A percentile compares a stretch with the other conserved stretches of the same genome.
Conservation (phyloP, 768 basidiomycete genomes). For the Amanita subjunquillea region DNA sequence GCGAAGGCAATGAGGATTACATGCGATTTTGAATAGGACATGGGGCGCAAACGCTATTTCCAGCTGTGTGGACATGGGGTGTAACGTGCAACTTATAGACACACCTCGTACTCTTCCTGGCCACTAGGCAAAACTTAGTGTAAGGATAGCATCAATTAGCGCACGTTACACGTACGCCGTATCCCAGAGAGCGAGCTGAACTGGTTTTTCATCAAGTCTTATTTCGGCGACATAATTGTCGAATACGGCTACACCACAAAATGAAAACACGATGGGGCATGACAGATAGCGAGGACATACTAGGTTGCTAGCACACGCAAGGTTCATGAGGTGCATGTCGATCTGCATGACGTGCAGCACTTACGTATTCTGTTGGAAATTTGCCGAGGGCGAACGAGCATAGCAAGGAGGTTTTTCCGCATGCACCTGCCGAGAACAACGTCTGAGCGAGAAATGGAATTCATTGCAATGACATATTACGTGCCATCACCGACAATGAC, state of each 20-base stretch:
- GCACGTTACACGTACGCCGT: conserved; percentile 58
- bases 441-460: conserved; percentile 7
- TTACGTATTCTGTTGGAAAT: conserved; percentile 92
- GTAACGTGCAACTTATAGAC: conserved; percentile 10
- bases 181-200: conserved; percentile 97
- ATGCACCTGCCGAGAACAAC: conserved; percentile 55
- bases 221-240: conserved; percentile 99
- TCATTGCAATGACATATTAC: conserved; percentile 17
- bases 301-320: conserved; percentile 39
- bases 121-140: conserved; percentile 43
- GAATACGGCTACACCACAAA: conserved; percentile 64
- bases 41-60: conserved; percentile 76
- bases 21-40: conserved; percentile 98
- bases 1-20: conserved; percentile 97
- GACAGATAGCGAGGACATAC: conserved; percentile 23
- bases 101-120: conserved; percentile 96
- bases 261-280: neutral
- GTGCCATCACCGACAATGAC: conserved; percentile 95
- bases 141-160: neutral
- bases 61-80: conserved; percentile 5
- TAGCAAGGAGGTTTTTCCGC: conserved; percentile 89
- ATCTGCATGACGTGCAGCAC: conserved; percentile 20
- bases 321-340: conserved; percentile 7
- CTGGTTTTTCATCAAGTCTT: conserved; percentile 91
- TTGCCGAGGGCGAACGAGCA: conserved; percentile 91